Evolutionary conservation across 2,329 filamentous ascomycete genomes (phyloP), one percentile per base, ranked within the genome.

Genomic region (Aureobasidium sp.): DNA sequence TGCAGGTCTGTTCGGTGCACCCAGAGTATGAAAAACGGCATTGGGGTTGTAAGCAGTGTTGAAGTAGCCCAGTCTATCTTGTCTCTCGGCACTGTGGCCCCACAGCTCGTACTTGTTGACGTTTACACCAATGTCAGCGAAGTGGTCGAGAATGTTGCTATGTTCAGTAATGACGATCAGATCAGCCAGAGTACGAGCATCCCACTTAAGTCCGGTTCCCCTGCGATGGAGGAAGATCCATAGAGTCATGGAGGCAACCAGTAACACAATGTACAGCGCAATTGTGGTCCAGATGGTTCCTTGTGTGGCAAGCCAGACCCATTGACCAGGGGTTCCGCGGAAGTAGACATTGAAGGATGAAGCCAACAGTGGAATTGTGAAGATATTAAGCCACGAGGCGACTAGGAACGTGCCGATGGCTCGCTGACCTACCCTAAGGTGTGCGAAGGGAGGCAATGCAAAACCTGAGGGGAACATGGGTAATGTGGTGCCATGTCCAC

Each of bases 51-150:
- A 85, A 20, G 86, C 85, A 29, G 86, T 85, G 63, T 84, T 84
- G 90, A 92, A 97, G 74, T 95, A 95, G 7, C 92, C 91, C n/a
- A 97, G 81, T 48, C 88, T 82, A 68, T 93, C 86, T 5, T 82
- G 77, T 66, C 84, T 84, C 64, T 80, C 83, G 69, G 79, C 82
- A 55, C 75, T 77, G 47, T 83, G 79, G 65, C 79, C 79, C 32
- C 79, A 75, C 68, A 88, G 83, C 37, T 84, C 79, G 36, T 74
- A 70, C 52, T 80, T 78, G 17, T 75, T 77, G 8, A 75, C 74
- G 47, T 85, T 80, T 0, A 84, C 83, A 68, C 92, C 88, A 0
- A 87, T 85, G 3, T 84, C 84, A 13, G 83, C 80, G 73, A 91
- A 96, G 68, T 89, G 87, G 26, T 80, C 78, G 53, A 91, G 80